These are phyloP conservation scores for Globisporangium paroecandrum DNA, from an alignment of 352 stramenopile genomes.

Conservation along the genomic window DNA sequence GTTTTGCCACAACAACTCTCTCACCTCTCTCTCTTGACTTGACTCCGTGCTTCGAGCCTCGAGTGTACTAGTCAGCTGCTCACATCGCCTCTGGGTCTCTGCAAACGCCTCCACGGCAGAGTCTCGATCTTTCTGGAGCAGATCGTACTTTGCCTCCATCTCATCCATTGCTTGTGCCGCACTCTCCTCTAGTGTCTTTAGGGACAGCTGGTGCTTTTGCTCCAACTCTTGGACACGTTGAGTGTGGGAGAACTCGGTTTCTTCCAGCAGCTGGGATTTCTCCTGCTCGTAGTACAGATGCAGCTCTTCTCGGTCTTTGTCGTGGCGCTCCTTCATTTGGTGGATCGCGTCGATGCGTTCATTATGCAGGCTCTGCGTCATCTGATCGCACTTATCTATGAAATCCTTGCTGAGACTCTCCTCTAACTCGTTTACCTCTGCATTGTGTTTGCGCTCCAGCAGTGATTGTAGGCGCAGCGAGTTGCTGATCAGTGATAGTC, in stretches of 20 bases:
- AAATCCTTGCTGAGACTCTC: conserved; percentile 40
- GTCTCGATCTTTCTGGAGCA: conserved; percentile 4
- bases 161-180: neutral
- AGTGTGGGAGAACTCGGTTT: conserved; percentile 26
- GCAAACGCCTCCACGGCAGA: neutral
- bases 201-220: conserved; percentile 21
- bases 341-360: conserved; percentile 43
- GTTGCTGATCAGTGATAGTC: neutral
- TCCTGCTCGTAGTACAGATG: conserved; percentile 55
- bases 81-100: conserved; percentile 7
- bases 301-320: conserved; percentile 51
- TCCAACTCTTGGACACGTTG: conserved; percentile 31
- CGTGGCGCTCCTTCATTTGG: conserved; percentile 37
- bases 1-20: neutral
- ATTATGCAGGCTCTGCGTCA: conserved; percentile 54
- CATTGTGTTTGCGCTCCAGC: conserved; percentile 17
- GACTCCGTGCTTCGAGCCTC: neutral
- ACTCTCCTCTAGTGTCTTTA: conserved; percentile 22
- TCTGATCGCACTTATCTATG: conserved; percentile 57
- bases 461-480: neutral
- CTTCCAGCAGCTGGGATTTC: conserved; percentile 51
- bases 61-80: conserved; percentile 6
- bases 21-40: neutral
- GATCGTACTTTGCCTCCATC: neutral
- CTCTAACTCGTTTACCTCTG: conserved; percentile 35